Conservation (phyloP, 495 filamentous ascomycete species). For the Talaromyces liani region DNA sequence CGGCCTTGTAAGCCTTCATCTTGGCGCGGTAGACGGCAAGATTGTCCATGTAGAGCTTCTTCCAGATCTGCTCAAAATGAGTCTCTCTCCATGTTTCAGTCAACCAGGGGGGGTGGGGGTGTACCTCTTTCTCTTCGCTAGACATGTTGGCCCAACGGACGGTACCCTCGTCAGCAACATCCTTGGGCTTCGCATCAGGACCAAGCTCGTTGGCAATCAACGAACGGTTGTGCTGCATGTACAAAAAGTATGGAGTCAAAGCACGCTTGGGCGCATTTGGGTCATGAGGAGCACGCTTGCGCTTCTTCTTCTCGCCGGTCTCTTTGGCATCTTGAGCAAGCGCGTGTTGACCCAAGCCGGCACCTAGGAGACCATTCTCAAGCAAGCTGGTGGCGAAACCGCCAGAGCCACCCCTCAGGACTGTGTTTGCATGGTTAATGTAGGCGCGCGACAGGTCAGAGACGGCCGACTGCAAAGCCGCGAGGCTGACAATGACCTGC, state of each 20-base stretch:
- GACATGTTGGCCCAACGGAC: constrained; percentile 73
- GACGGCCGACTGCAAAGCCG: constrained; percentile 65
- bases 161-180: constrained; percentile 76
- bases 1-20: constrained; percentile 64
- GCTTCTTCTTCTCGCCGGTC: constrained; percentile 69
- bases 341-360: constrained; percentile 26
- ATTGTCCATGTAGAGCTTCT: constrained; percentile 67
- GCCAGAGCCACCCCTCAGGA: constrained; percentile 52
- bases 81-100: too few relatives aligned
- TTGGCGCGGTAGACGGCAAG: constrained; percentile 65
- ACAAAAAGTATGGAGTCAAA: constrained; percentile 89
- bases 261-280: constrained; percentile 93
- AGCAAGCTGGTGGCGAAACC: constrained; percentile 39
- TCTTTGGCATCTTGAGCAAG: constrained; percentile 35
- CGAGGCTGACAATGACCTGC: constrained; percentile 66
- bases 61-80: constrained; percentile 73
- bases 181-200: constrained; percentile 58
- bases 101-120: too few relatives aligned
- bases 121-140: constrained; percentile 58
- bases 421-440: constrained; percentile 70
- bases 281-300: constrained; percentile 75
- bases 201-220: constrained; percentile 73
- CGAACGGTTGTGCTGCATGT: constrained; percentile 73
- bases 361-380: constrained; percentile 32
- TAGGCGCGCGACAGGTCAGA: constrained; percentile 70